A percentile compares a stretch with the other conserved stretches of the same genome.
Conservation (phyloP, 768 basidiomycete genomes). For the Leccinum uliginosum region DNA sequence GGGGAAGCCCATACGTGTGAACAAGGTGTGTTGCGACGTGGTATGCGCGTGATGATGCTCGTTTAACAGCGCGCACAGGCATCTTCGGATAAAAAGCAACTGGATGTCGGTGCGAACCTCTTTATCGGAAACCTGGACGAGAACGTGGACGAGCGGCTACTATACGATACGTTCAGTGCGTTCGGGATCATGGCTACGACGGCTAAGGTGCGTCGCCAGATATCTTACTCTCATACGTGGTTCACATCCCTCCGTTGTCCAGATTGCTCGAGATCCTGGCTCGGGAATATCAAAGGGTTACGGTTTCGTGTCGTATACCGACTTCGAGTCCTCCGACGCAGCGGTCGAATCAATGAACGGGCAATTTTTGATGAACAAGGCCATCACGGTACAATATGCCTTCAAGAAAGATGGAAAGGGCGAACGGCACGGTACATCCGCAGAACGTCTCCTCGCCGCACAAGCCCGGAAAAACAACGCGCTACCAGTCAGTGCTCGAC, state of each 20-base stretch:
- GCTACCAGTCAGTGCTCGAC: slow-evolving; percentile 70
- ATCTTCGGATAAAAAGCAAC: slow-evolving; percentile 84
- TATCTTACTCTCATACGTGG: neutral
- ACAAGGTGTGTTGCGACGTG: slow-evolving; percentile 68
- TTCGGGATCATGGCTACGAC: slow-evolving; percentile 92
- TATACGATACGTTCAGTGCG: slow-evolving; percentile 94
- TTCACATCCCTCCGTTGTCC: neutral
- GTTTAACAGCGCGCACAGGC: slow-evolving; percentile 37
- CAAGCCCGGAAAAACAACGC: slow-evolving; percentile 96
- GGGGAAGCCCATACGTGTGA: slow-evolving; percentile 98
- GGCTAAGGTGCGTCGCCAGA: slow-evolving; percentile 54
- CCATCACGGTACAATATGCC: slow-evolving; percentile 94
- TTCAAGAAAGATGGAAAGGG: slow-evolving; percentile 99
- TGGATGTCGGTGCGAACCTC: slow-evolving; percentile 91
- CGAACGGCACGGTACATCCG: slow-evolving; percentile 93
- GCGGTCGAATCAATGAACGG: slow-evolving; percentile 96
- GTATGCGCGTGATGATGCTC: neutral
- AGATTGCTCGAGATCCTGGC: slow-evolving; percentile 80
- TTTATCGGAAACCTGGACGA: slow-evolving; percentile 80
- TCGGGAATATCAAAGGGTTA: slow-evolving; percentile 64
- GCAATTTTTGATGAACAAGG: slow-evolving; percentile 98
- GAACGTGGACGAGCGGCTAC: slow-evolving; percentile 86
- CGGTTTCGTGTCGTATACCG: slow-evolving; percentile 36
- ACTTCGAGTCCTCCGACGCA: slow-evolving; percentile 95
- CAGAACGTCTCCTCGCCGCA: slow-evolving; percentile 93